Conservation (phyloP, 176 grass and related monocot genomes). For the Aegilops sharonensis region DNA sequence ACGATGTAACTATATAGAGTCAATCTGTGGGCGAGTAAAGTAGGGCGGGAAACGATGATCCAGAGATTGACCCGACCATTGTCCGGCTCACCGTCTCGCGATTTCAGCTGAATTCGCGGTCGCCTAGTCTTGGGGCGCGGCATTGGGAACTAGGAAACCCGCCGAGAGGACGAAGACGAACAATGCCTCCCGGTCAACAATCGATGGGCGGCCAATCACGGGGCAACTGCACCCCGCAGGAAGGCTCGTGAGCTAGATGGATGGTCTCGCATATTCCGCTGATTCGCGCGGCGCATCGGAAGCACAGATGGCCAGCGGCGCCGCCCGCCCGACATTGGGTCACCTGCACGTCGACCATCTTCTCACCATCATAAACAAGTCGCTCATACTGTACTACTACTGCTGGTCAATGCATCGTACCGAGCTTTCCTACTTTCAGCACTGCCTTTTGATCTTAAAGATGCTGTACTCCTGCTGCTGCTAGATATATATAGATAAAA, state of each 20-base stretch:
- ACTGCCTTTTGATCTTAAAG: constrained; percentile 2
- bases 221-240: too few relatives aligned
- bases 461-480: not conserved
- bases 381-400: too few relatives aligned
- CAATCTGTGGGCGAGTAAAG: not conserved
- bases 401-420: too few relatives aligned
- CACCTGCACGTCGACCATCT: not conserved
- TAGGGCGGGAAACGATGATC: not conserved
- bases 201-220: too few relatives aligned
- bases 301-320: constrained; percentile 26
- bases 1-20: not conserved
- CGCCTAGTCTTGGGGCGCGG: not conserved
- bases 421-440: constrained; percentile 17
- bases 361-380: too few relatives aligned
- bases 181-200: too few relatives aligned
- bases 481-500: not conserved
- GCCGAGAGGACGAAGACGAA: too few relatives aligned
- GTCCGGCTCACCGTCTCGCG: not conserved
- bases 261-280: constrained; percentile 29
- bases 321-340: not conserved
- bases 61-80: not conserved
- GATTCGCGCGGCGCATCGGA: constrained; percentile 23
- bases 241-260: not conserved
- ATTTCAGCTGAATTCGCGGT: not conserved
- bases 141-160: constrained; percentile 30